Percentiles rank a stretch among this genome's conserved stretches.
These are phyloP conservation scores for Solanum sitiens DNA, from an alignment of 257 asterid species.

Conservation along the genomic window DNA sequence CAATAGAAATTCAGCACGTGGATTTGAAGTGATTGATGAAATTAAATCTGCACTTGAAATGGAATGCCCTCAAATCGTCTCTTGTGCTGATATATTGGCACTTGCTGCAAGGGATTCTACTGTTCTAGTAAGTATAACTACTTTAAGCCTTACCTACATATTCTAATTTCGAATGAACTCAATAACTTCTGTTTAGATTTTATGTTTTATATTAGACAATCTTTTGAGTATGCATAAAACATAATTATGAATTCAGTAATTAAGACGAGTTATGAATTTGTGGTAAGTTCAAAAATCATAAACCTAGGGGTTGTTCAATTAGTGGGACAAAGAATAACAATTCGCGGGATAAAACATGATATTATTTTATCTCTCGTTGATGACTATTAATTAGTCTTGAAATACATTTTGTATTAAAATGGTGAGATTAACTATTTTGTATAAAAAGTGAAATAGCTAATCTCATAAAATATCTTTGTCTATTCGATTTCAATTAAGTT, in stretches of 20 bases:
- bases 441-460: too few relatives aligned
- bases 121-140: constrained; percentile 36
- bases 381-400: background rate
- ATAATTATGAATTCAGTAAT: background rate
- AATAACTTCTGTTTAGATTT: background rate
- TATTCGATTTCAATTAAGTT: background rate
- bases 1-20: constrained; percentile 70
- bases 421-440: background rate
- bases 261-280: background rate
- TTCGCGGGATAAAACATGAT: too few relatives aligned
- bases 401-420: too few relatives aligned
- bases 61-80: constrained; percentile 73
- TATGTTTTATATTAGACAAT: too few relatives aligned
- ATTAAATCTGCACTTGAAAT: constrained; percentile 67
- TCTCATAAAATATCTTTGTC: too few relatives aligned
- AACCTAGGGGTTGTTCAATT: background rate
- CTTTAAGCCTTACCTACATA: background rate
- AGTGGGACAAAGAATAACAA: background rate
- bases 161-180: background rate
- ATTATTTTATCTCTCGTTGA: background rate
- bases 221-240: too few relatives aligned
- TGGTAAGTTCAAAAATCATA: background rate
- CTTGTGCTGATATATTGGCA: constrained; percentile 82
- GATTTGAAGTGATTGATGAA: constrained; percentile 76
- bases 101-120: constrained; percentile 83